phyloP scores from a whole-genome alignment of 768 basidiomycete species.

The Mycena indigotica region DNA sequence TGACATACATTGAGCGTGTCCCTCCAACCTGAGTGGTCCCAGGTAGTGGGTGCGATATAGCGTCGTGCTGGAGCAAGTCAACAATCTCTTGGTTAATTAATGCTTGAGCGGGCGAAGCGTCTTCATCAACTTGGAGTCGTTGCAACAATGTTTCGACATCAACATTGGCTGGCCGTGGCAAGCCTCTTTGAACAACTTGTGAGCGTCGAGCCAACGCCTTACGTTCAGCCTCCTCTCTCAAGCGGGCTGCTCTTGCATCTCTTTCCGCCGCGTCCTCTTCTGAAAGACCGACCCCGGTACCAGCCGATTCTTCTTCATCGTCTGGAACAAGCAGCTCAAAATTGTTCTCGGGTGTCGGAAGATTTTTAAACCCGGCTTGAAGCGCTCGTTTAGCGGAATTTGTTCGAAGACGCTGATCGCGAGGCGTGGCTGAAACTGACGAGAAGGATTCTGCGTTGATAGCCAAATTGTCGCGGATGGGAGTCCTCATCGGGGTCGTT shows the following conservation, averaged over 20 bases:
- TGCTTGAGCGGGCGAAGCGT: slow-evolving; percentile 52
- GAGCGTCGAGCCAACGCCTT: slow-evolving; percentile 82
- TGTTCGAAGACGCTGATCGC: slow-evolving; percentile 65
- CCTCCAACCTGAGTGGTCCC: slow-evolving; percentile 81
- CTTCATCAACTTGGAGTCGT: slow-evolving; percentile 56
- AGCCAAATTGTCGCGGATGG: slow-evolving; percentile 86
- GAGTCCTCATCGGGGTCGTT: slow-evolving; percentile 90
- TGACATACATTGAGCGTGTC: slow-evolving; percentile 64
- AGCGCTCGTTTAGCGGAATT: slow-evolving; percentile 75
- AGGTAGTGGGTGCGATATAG: slow-evolving; percentile 83
- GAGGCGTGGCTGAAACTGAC: slow-evolving; percentile 67
- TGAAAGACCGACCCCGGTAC: slow-evolving; percentile 34
- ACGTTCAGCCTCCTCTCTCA: slow-evolving; percentile 75
- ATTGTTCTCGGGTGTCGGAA: slow-evolving; percentile 96
- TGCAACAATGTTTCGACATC: slow-evolving; percentile 66
- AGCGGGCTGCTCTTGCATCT: slow-evolving; percentile 69
- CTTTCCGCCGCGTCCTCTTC: slow-evolving; percentile 94
- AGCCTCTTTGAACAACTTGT: slow-evolving; percentile 73
- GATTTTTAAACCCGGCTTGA: slow-evolving; percentile 74
- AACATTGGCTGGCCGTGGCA: slow-evolving; percentile 87
- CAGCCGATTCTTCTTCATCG: slow-evolving; percentile 67
- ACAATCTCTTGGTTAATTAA: slow-evolving; percentile 81
- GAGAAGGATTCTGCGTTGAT: slow-evolving; percentile 79
- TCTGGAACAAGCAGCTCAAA: slow-evolving; percentile 93
- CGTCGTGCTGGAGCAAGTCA: slow-evolving; percentile 81